Evolutionary conservation across 306 rosid species (phyloP).

Genomic region (Trichosanthes cucumerina): DNA sequence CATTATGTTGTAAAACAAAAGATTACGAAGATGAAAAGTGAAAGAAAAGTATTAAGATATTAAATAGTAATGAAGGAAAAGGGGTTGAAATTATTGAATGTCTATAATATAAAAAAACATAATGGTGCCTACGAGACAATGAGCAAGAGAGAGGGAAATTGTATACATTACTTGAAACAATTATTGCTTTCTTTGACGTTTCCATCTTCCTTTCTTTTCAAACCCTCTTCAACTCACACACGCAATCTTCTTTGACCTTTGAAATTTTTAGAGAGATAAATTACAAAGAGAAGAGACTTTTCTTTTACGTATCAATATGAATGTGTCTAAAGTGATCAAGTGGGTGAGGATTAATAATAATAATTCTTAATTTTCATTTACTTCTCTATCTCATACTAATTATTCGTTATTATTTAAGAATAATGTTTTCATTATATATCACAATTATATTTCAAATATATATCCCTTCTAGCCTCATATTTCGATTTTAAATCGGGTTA

Average conservation of each 20-base stretch:
- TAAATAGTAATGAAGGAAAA: neutral
- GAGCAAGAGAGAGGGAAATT: neutral
- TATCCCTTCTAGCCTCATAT: too few species aligned
- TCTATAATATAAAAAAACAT: neutral
- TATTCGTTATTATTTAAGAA: too few species aligned
- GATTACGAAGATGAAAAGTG: neutral
- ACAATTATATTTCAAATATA: neutral
- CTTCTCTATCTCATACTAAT: neutral
- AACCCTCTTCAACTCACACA: neutral
- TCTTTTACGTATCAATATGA: neutral
- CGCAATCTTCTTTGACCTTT: constrained; percentile 6
- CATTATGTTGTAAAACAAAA: too few species aligned
- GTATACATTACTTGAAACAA: neutral
- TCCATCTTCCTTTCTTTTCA: neutral
- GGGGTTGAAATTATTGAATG: neutral
- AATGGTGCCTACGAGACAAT: neutral
- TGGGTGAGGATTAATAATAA: neutral
- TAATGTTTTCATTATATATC: neutral
- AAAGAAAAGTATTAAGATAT: neutral
- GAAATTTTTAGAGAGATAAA: neutral
- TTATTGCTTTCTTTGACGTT: neutral
- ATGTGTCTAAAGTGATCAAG: neutral
- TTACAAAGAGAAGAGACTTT: neutral
- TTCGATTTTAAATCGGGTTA: too few species aligned
- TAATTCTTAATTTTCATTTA: neutral